Conservation (phyloP, 2,329 filamentous ascomycete genomes). For the Fusarium humuli region DNA sequence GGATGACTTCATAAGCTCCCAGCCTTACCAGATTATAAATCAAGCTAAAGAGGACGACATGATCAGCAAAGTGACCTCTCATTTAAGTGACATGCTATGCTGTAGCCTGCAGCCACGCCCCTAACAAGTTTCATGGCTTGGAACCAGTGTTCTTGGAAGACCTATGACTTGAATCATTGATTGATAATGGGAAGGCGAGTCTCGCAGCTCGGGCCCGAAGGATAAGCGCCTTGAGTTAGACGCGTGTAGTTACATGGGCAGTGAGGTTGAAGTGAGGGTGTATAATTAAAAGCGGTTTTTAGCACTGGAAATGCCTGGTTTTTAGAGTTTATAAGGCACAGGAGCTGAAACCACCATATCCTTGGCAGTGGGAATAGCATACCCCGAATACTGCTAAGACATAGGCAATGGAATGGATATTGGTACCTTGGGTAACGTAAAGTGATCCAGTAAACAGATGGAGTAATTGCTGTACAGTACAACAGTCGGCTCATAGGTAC, state of each 20-base stretch:
- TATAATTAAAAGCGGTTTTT: constrained; percentile 3
- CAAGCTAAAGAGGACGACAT: neutral
- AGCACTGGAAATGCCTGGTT: constrained; percentile 6
- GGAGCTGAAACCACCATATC: constrained; percentile 10
- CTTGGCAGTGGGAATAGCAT: constrained; percentile 16
- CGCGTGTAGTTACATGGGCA: neutral
- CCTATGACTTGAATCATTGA: constrained; percentile 7
- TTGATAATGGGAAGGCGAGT: neutral
- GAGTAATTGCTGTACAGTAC: neutral
- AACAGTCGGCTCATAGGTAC: neutral
- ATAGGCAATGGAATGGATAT: constrained; percentile 25
- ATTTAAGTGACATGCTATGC: neutral
- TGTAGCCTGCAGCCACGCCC: neutral
- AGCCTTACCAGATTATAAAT: constrained; percentile 2
- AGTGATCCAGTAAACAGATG: neutral
- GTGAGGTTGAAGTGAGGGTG: neutral
- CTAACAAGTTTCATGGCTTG: constrained; percentile 4
- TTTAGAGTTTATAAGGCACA: constrained; percentile 1
- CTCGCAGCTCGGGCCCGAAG: neutral
- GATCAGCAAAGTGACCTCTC: neutral
- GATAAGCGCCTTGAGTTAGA: constrained; percentile 3
- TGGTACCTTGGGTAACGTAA: constrained; percentile 15
- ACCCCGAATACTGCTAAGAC: constrained; percentile 14
- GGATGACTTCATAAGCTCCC: constrained; percentile 26
- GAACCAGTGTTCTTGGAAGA: constrained; percentile 12